A percentile compares a stretch with the other conserved stretches of the same genome.
These are phyloP conservation scores for Colletotrichum spaethianum DNA, from an alignment of 2,329 filamentous ascomycete genomes.

Conservation along the genomic window DNA sequence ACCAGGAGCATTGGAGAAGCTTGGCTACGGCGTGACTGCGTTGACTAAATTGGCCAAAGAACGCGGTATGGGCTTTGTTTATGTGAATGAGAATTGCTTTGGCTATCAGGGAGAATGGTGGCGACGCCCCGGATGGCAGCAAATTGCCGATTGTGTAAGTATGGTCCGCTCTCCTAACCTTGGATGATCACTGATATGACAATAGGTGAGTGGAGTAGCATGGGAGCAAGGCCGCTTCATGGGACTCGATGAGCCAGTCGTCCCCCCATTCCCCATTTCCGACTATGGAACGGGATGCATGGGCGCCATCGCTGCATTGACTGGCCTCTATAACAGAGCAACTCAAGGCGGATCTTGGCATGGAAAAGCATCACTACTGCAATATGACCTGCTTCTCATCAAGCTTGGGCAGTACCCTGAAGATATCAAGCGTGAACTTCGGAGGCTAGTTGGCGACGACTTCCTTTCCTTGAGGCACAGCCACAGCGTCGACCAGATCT, in stretches of 20 bases:
- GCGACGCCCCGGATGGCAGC: slow-evolving; percentile 77
- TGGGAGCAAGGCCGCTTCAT: slow-evolving; percentile 76
- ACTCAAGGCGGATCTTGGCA: slow-evolving; percentile 76
- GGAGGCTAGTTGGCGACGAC: slow-evolving; percentile 61
- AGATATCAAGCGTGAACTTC: slow-evolving; percentile 66
- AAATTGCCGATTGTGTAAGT: slow-evolving; percentile 76
- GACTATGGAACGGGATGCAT: slow-evolving; percentile 82
- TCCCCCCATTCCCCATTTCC: slow-evolving; percentile 75
- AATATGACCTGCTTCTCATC: slow-evolving; percentile 78
- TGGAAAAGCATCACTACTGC: slow-evolving; percentile 74
- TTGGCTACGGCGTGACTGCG: slow-evolving; percentile 73
- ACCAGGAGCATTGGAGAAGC: slow-evolving; percentile 73
- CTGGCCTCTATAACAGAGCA: slow-evolving; percentile 74
- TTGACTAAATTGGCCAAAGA: slow-evolving; percentile 66
- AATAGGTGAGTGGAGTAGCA: slow-evolving; percentile 64
- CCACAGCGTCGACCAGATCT: slow-evolving; percentile 77
- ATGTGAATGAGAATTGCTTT: slow-evolving; percentile 81
- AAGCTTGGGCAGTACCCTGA: slow-evolving; percentile 70
- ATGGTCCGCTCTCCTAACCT: too few species aligned
- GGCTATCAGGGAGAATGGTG: slow-evolving; percentile 74
- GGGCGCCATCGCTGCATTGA: slow-evolving; percentile 76
- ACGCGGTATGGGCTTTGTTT: slow-evolving; percentile 74
- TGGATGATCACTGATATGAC: not conserved
- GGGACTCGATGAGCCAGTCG: slow-evolving; percentile 73
- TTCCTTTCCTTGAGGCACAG: slow-evolving; percentile 72